These are phyloP conservation scores for Thielaviopsis musarum DNA, from an alignment of 2,329 filamentous ascomycete species.

Conservation along the genomic window DNA sequence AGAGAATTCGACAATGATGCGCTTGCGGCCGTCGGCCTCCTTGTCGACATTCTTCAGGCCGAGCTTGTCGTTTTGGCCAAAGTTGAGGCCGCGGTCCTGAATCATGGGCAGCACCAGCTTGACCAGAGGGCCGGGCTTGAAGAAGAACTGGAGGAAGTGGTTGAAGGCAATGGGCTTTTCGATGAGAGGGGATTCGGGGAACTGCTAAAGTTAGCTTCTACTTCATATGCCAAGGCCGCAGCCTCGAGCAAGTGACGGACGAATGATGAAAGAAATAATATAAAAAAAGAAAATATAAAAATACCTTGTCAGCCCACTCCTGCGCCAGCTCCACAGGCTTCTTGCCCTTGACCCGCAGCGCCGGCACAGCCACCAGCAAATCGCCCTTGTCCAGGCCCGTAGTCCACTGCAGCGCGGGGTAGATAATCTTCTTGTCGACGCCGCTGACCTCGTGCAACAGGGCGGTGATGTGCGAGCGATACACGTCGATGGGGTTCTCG, in stretches of 20 bases:
- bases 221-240: too few relatives aligned
- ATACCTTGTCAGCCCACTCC: constrained; percentile 45
- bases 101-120: constrained; percentile 53
- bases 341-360: constrained; percentile 58
- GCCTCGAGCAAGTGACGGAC: too few relatives aligned
- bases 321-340: constrained; percentile 45
- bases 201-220: constrained; percentile 27
- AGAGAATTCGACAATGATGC: constrained; percentile 63
- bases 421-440: constrained; percentile 54
- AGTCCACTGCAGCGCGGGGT: constrained; percentile 63
- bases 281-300: background rate
- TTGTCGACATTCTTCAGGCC: constrained; percentile 46
- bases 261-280: too few relatives aligned
- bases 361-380: constrained; percentile 59
- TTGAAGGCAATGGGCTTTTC: constrained; percentile 50
- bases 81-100: constrained; percentile 41
- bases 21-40: constrained; percentile 43
- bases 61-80: constrained; percentile 42
- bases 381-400: constrained; percentile 68
- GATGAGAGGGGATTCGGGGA: constrained; percentile 58
- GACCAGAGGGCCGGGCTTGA: constrained; percentile 51
- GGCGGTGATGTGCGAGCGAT: constrained; percentile 58
- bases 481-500: constrained; percentile 62
- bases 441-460: constrained; percentile 52
- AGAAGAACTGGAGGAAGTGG: constrained; percentile 64